A percentile compares a stretch with the other conserved stretches of the same genome.
Evolutionary conservation across 306 rosid species (phyloP).

Genomic region (Fragaria nilgerrensis): DNA sequence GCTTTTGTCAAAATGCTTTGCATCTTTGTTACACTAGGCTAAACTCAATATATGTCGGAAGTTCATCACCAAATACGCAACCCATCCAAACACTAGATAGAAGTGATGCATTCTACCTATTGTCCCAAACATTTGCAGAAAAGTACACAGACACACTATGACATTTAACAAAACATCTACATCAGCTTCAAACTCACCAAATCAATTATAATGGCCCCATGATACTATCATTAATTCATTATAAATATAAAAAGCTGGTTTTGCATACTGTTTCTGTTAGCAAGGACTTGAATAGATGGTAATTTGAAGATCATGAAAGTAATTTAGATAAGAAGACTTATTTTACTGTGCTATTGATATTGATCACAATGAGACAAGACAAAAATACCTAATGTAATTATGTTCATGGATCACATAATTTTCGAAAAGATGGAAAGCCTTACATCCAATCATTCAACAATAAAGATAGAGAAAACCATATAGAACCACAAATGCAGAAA

Average conservation of each 20-base stretch:
- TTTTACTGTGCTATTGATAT: not conserved
- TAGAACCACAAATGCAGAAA: not conserved
- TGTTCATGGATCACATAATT: not conserved
- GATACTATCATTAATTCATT: not conserved
- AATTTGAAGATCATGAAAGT: not conserved
- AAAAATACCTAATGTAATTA: too few species aligned
- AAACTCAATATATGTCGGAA: not conserved
- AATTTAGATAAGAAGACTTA: not conserved
- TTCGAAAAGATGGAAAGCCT: not conserved
- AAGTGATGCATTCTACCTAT: not conserved
- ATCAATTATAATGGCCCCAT: not conserved
- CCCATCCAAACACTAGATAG: not conserved
- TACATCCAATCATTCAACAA: not conserved
- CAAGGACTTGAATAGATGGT: not conserved
- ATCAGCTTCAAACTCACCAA: not conserved
- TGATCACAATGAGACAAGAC: not conserved
- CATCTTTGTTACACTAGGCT: not conserved
- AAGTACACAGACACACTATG: not conserved
- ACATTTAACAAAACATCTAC: not conserved
- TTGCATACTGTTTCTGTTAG: not conserved
- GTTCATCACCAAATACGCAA: not conserved
- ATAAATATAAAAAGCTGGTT: not conserved
- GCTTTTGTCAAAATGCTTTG: not conserved
- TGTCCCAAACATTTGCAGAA: not conserved
- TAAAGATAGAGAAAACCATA: too few species aligned